phyloP scores from a whole-genome alignment of 768 basidiomycete genomes.

The Tremella yokohamensis region DNA sequence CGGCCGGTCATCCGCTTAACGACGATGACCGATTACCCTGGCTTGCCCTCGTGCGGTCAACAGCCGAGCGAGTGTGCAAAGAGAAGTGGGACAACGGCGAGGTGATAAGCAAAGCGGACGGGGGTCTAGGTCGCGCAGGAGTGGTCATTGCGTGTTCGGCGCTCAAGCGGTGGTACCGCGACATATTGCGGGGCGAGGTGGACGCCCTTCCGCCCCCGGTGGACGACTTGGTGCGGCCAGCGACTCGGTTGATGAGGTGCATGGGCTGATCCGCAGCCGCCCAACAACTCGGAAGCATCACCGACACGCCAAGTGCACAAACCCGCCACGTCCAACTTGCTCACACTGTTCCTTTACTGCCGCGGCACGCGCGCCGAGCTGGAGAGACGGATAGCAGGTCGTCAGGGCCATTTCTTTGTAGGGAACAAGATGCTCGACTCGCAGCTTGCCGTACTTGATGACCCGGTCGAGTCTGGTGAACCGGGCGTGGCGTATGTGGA shows the following conservation, averaged over 20 bases:
- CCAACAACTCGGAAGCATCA: conserved; percentile 32
- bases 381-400: conserved; percentile 39
- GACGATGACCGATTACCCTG: conserved; percentile 83
- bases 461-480: conserved; percentile 39
- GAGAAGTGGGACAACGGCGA: conserved; percentile 34
- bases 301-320: conserved; percentile 41
- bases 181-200: conserved; percentile 66
- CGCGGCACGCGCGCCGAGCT: conserved; percentile 47
- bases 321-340: conserved; percentile 51
- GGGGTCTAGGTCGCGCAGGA: conserved; percentile 53
- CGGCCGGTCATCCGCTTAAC: conserved; percentile 65
- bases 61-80: conserved; percentile 57
- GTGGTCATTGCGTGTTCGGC: conserved; percentile 85
- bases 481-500: conserved; percentile 41
- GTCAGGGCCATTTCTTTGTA: conserved; percentile 50
- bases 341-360: conserved; percentile 74
- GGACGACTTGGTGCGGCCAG: conserved; percentile 41
- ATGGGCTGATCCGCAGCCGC: conserved; percentile 26
- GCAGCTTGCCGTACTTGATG: conserved; percentile 46
- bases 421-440: conserved; percentile 47
- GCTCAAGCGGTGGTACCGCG: conserved; percentile 74
- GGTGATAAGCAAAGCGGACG: conserved; percentile 15
- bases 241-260: background rate
- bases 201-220: conserved; percentile 38
- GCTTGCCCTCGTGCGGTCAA: conserved; percentile 68